Evolutionary conservation across 2,329 filamentous ascomycete species (phyloP).

Genomic region (Trichoderma endophyticum): DNA sequence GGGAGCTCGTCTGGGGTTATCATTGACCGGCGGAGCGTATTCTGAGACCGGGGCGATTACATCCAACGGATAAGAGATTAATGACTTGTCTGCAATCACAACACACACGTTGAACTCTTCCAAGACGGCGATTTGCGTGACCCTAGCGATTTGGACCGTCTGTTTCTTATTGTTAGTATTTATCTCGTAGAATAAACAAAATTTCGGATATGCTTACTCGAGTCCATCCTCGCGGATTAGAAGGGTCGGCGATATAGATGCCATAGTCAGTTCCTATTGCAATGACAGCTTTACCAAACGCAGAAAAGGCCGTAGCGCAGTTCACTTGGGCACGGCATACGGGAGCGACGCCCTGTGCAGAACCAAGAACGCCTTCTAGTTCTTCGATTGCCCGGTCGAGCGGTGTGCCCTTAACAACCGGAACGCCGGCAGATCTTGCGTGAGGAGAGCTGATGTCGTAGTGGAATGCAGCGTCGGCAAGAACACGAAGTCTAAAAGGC

Average conservation of each 20-base stretch:
- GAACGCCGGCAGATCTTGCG: conserved; percentile 62
- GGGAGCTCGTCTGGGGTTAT: conserved; percentile 79
- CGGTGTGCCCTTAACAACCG: conserved; percentile 89
- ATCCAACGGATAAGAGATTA: conserved; percentile 93
- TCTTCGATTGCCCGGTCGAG: conserved; percentile 87
- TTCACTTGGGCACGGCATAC: conserved; percentile 86
- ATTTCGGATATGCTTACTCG: conserved; percentile 57
- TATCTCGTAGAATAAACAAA: neutral
- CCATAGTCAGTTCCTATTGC: conserved; percentile 95
- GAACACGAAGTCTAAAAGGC: conserved; percentile 85
- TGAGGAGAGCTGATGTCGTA: conserved; percentile 64
- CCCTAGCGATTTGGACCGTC: conserved; percentile 71
- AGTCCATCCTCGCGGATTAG: conserved; percentile 86
- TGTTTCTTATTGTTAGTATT: conserved; percentile 33
- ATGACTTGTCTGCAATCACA: conserved; percentile 82
- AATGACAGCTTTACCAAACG: conserved; percentile 80
- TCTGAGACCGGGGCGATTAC: conserved; percentile 66
- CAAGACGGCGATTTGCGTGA: conserved; percentile 90
- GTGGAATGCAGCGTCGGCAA: conserved; percentile 88
- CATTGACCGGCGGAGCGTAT: conserved; percentile 60
- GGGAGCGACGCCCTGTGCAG: conserved; percentile 66
- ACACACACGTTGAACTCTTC: conserved; percentile 95
- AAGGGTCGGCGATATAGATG: conserved; percentile 83
- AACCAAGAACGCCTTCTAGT: conserved; percentile 74
- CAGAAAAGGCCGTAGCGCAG: conserved; percentile 86